These are phyloP conservation scores for Domatiomyces catenatus DNA, from an alignment of 2,329 filamentous ascomycete species.

Conservation along the genomic window DNA sequence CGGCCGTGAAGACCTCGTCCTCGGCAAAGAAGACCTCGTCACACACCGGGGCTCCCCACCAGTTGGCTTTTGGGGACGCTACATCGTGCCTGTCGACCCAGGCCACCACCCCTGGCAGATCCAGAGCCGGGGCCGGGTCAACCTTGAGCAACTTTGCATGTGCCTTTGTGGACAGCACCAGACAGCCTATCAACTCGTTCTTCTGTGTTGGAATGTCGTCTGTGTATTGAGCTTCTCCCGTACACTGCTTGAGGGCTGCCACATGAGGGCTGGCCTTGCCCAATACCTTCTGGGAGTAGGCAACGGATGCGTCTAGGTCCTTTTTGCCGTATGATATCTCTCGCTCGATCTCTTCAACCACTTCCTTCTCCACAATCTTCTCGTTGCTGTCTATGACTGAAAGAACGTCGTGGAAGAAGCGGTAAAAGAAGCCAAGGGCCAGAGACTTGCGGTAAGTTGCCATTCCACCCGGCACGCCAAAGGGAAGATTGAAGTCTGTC, in stretches of 20 bases:
- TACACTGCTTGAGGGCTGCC: slow-evolving; percentile 82
- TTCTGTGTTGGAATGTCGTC: slow-evolving; percentile 79
- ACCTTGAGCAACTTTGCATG: slow-evolving; percentile 72
- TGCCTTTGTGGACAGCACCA: slow-evolving; percentile 76
- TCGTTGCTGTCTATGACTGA: slow-evolving; percentile 31
- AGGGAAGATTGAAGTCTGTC: slow-evolving; percentile 72
- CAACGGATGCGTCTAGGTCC: slow-evolving; percentile 57
- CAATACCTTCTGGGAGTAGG: slow-evolving; percentile 67
- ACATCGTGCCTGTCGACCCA: slow-evolving; percentile 74
- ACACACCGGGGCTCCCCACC: slow-evolving; percentile 69
- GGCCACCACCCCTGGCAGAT: slow-evolving; percentile 71
- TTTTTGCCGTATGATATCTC: slow-evolving; percentile 66
- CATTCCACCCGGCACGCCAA: slow-evolving; percentile 92
- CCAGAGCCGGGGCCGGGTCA: slow-evolving; percentile 59
- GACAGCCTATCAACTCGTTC: slow-evolving; percentile 77
- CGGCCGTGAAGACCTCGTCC: slow-evolving; percentile 72
- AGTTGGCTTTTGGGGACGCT: slow-evolving; percentile 65
- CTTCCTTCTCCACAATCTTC: slow-evolving; percentile 51
- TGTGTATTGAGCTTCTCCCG: slow-evolving; percentile 88
- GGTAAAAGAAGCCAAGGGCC: slow-evolving; percentile 87
- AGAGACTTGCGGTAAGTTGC: slow-evolving; percentile 86
- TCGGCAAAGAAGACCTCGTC: slow-evolving; percentile 90
- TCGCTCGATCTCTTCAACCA: slow-evolving; percentile 69
- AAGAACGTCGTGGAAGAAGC: slow-evolving; percentile 85
- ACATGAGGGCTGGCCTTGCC: slow-evolving; percentile 79